These are phyloP conservation scores for Penicillium salamii DNA, from an alignment of 495 filamentous ascomycete genomes.

Conservation along the genomic window DNA sequence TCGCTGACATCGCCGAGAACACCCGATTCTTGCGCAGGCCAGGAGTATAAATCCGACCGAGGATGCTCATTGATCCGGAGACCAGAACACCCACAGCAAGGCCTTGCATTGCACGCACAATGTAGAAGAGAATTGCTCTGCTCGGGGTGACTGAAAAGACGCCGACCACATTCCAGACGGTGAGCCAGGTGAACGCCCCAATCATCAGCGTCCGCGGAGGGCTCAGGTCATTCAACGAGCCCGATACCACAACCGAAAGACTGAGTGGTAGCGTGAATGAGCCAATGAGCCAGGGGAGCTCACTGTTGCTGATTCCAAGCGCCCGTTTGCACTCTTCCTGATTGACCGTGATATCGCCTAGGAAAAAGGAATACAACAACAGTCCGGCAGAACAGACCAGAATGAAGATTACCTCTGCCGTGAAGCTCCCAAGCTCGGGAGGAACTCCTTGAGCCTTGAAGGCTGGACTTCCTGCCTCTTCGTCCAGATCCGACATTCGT, in stretches of 20 bases:
- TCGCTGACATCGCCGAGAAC: conserved; percentile 33
- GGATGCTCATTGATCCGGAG: conserved; percentile 31
- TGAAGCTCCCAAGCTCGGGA: conserved; percentile 14
- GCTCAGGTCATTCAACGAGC: conserved; percentile 41
- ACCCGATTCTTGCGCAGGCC: conserved; percentile 34
- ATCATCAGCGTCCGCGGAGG: conserved; percentile 43
- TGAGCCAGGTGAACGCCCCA: conserved; percentile 43
- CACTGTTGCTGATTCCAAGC: conserved; percentile 35
- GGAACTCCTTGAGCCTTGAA: conserved; percentile 11
- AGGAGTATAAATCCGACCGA: conserved; percentile 31
- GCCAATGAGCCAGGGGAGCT: conserved; percentile 44
- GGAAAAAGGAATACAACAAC: conserved; percentile 44
- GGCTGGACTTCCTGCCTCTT: conserved; percentile 12
- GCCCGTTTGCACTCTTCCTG: conserved; percentile 33
- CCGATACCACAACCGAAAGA: conserved; percentile 44
- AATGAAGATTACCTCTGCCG: conserved; percentile 30
- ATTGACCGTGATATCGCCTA: conserved; percentile 40
- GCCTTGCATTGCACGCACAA: conserved; percentile 35
- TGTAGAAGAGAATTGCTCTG: conserved; percentile 25
- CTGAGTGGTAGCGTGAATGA: conserved; percentile 40
- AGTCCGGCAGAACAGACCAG: conserved; percentile 44
- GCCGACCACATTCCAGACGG: conserved; percentile 41
- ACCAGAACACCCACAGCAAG: conserved; percentile 31
- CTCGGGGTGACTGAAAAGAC: conserved; percentile 32
- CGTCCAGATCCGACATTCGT: conserved; percentile 14